These are phyloP conservation scores for Spongispora temasekensis DNA, from an alignment of 1,284 basidiomycete species.

Conservation along the genomic window DNA sequence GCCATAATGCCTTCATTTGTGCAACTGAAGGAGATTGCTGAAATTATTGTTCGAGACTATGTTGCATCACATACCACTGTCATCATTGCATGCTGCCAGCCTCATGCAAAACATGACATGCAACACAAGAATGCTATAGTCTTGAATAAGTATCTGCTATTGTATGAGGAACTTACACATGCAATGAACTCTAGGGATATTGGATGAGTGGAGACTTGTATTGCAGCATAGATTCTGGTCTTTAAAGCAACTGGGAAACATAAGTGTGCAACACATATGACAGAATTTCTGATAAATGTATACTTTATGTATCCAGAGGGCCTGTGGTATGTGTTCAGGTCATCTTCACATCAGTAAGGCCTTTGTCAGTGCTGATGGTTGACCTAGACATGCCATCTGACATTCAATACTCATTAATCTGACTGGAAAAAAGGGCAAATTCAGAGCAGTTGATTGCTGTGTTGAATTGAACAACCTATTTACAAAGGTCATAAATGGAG, in stretches of 20 bases:
- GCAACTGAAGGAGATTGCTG: background rate
- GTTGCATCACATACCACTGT: background rate
- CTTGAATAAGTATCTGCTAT: conserved; percentile 10
- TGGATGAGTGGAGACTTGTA: conserved; percentile 1
- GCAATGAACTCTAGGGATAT: conserved; percentile 11
- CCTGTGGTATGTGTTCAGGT: background rate
- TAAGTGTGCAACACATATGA: conserved; percentile 15
- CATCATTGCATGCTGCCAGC: background rate
- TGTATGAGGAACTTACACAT: conserved; percentile 13
- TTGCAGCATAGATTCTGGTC: conserved; percentile 7
- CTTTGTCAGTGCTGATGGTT: background rate
- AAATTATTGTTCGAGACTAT: background rate
- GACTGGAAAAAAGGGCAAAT: background rate
- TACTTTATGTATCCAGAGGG: conserved; percentile 13
- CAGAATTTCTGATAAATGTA: conserved; percentile 8
- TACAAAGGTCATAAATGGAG: background rate
- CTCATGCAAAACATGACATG: background rate
- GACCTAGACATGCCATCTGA: background rate
- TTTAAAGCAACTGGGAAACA: conserved; percentile 19
- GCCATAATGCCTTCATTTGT: background rate
- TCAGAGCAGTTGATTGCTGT: background rate
- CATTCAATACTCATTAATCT: background rate
- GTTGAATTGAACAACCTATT: background rate
- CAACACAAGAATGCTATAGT: conserved; percentile 9
- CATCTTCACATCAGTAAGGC: background rate